phyloP scores from a whole-genome alignment of 2,329 filamentous ascomycete genomes.

The Monilinia aucupariae region DNA sequence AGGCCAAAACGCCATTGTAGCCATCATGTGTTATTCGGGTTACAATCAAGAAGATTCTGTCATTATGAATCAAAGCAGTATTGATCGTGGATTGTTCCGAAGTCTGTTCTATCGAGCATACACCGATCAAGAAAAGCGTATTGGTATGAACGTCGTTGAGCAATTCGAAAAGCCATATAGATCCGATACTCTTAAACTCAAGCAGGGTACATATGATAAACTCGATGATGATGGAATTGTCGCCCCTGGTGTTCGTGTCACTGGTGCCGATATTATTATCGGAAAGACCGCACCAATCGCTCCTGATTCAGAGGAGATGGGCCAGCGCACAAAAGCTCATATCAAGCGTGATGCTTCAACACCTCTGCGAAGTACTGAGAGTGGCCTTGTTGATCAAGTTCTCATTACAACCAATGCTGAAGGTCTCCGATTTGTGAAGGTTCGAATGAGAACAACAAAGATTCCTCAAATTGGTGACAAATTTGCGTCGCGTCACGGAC shows the following conservation, averaged over 20 bases:
- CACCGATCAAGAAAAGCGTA: constrained; percentile 92
- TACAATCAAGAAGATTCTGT: constrained; percentile 99
- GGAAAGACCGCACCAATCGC: constrained; percentile 96
- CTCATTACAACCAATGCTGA: constrained; percentile 92
- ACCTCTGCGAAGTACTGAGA: constrained; percentile 89
- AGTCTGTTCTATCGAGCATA: constrained; percentile 98
- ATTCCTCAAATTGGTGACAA: constrained; percentile 98
- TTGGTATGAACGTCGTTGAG: constrained; percentile 89
- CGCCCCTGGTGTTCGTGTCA: constrained; percentile 87
- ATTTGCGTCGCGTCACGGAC: constrained; percentile 97
- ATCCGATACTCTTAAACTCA: constrained; percentile 80
- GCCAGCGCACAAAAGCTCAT: constrained; percentile 83
- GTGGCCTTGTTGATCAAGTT: constrained; percentile 91
- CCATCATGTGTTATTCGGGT: constrained; percentile 93
- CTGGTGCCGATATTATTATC: constrained; percentile 97
- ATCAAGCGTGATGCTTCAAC: constrained; percentile 95
- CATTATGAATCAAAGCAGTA: constrained; percentile 99
- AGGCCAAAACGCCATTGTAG: constrained; percentile 96
- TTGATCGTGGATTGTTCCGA: constrained; percentile 93
- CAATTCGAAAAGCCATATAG: constrained; percentile 93
- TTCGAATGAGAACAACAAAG: constrained; percentile 95
- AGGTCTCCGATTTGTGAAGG: constrained; percentile 92
- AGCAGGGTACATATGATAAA: constrained; percentile 96
- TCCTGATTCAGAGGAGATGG: constrained; percentile 86
- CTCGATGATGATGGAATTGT: constrained; percentile 95